Conservation (phyloP, 164 flowering plant species). For the Magnolia officinalis region DNA sequence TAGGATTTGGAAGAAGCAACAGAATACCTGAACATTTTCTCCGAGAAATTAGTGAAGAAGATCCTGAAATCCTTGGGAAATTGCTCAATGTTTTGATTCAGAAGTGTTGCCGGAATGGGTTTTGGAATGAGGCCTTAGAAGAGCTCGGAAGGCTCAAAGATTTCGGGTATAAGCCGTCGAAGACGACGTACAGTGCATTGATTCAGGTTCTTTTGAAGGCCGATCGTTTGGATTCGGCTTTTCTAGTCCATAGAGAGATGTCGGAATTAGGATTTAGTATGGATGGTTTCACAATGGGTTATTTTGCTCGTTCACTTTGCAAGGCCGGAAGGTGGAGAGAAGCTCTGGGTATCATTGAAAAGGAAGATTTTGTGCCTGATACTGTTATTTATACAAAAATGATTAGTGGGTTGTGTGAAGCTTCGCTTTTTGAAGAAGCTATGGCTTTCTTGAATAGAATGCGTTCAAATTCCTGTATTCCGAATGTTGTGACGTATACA, state of each 20-base stretch:
- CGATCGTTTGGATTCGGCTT: slow-evolving; percentile 58
- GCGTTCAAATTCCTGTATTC: slow-evolving; percentile 70
- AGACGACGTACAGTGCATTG: slow-evolving; percentile 66
- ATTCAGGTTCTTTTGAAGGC: slow-evolving; percentile 66
- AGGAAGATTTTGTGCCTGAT: slow-evolving; percentile 62
- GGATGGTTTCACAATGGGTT: slow-evolving; percentile 58
- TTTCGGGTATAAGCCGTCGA: slow-evolving; percentile 67
- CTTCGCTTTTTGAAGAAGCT: slow-evolving; percentile 89
- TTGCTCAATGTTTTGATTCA: slow-evolving; percentile 68
- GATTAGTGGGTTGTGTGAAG: slow-evolving; percentile 90
- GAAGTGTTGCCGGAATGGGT: slow-evolving; percentile 63
- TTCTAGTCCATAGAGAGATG: slow-evolving; percentile 71
- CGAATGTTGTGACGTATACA: slow-evolving; percentile 76
- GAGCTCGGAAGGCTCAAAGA: slow-evolving; percentile 91
- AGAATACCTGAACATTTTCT: slow-evolving; percentile 51
- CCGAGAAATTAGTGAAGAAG: slow-evolving; percentile 58
- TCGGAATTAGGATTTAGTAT: slow-evolving; percentile 38
- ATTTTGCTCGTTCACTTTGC: slow-evolving; percentile 63
- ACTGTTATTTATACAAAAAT: slow-evolving; percentile 67
- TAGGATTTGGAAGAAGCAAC: slow-evolving; percentile 31
- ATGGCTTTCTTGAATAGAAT: slow-evolving; percentile 69
- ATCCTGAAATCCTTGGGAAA: slow-evolving; percentile 55
- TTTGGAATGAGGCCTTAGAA: slow-evolving; percentile 79
- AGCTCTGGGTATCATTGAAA: slow-evolving; percentile 61
- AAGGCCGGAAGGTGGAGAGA: slow-evolving; percentile 72